A percentile compares a stretch with the other conserved stretches of the same genome.
Evolutionary conservation across 805 yeast species (phyloP).

Genomic region (Saturnispora sekii): DNA sequence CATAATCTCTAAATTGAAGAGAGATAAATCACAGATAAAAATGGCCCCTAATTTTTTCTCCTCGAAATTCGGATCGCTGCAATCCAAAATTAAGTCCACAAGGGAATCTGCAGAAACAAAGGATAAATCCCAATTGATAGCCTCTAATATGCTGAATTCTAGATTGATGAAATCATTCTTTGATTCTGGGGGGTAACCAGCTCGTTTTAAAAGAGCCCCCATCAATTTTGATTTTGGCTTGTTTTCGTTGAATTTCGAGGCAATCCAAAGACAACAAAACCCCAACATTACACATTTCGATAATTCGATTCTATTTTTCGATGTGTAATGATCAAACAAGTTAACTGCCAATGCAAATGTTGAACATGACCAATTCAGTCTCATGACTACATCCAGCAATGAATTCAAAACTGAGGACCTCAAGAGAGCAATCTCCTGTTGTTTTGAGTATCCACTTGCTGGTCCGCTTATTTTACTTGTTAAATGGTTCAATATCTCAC

Average conservation of each 20-base stretch:
- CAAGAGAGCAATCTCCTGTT: constrained; percentile 12
- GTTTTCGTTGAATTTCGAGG: constrained; percentile 37
- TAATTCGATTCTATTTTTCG: constrained; percentile 25
- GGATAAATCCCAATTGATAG: constrained; percentile 55
- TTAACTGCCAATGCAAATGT: constrained; percentile 31
- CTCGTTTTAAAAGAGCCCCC: constrained; percentile 23
- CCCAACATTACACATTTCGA: constrained; percentile 31
- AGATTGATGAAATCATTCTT: constrained; percentile 41
- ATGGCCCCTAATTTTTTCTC: constrained; percentile 48
- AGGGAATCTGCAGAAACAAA: constrained; percentile 56
- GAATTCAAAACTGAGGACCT: constrained; percentile 23
- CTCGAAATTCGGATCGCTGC: constrained; percentile 27
- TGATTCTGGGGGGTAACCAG: constrained; percentile 21
- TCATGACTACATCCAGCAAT: constrained; percentile 23
- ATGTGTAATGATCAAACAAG: constrained; percentile 32
- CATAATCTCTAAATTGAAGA: constrained; percentile 50
- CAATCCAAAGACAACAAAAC: constrained; percentile 37
- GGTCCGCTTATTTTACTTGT: constrained; percentile 24
- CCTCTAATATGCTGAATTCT: constrained; percentile 58
- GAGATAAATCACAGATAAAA: constrained; percentile 57
- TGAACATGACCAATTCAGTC: constrained; percentile 24
- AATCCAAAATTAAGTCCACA: constrained; percentile 42
- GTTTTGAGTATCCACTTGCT: constrained; percentile 12
- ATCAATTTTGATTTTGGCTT: constrained; percentile 40
- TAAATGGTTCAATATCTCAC: constrained; percentile 22